These are phyloP conservation scores for Tricladium varicosporioides DNA, from an alignment of 2,329 filamentous ascomycete genomes.

Conservation along the genomic window DNA sequence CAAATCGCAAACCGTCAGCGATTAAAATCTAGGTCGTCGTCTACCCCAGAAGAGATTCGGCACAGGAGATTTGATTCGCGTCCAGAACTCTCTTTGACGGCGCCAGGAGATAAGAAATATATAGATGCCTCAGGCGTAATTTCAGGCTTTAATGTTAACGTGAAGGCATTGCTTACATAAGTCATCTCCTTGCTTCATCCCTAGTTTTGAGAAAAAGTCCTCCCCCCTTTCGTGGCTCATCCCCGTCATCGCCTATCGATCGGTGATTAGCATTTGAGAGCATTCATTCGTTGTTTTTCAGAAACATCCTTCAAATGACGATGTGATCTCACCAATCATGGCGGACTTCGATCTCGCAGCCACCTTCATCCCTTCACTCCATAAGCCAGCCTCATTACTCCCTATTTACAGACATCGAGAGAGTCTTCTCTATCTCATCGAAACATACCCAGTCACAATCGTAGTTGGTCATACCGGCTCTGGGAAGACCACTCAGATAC, in stretches of 20 bases:
- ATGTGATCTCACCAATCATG: constrained; percentile 23
- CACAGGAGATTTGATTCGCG: background rate
- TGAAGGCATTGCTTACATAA: background rate
- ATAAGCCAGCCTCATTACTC: constrained; percentile 80
- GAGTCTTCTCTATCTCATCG: constrained; percentile 79
- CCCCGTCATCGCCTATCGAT: background rate
- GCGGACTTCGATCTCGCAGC: constrained; percentile 55
- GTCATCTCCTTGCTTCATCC: background rate
- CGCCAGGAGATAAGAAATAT: background rate
- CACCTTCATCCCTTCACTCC: constrained; percentile 73
- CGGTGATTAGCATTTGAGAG: too few relatives aligned
- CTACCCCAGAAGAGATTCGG: background rate
- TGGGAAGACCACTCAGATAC: constrained; percentile 93
- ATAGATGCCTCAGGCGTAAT: background rate
- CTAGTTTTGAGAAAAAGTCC: background rate
- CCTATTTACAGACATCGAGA: constrained; percentile 84
- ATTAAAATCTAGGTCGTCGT: background rate
- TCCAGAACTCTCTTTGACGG: too few relatives aligned
- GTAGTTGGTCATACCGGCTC: constrained; percentile 93
- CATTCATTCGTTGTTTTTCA: too few relatives aligned
- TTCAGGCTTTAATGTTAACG: background rate
- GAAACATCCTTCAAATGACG: background rate
- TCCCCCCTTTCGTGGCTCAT: background rate
- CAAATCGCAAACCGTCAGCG: background rate
- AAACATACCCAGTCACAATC: constrained; percentile 80